Conservation (phyloP, 2,329 filamentous ascomycete species). For the Stagonosporopsis chrysanthemi region DNA sequence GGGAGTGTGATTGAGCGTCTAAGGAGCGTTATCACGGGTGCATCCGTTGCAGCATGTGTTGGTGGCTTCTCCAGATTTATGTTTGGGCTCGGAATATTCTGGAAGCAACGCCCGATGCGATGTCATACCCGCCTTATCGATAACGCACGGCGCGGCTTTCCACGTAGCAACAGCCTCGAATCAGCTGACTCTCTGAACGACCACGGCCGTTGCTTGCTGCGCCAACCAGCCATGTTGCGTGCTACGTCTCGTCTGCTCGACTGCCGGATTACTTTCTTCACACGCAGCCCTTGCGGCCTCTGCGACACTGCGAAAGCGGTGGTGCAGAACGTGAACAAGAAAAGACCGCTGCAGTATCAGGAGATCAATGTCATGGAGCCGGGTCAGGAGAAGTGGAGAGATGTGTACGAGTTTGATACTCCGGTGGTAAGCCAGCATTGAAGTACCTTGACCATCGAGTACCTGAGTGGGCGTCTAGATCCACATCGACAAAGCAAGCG, state of each 20-base stretch:
- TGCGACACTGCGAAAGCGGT: slow-evolving; percentile 73
- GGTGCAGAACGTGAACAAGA: slow-evolving; percentile 72
- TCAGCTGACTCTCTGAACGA: background rate
- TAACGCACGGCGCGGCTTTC: slow-evolving; percentile 26
- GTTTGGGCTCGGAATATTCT: slow-evolving; percentile 45
- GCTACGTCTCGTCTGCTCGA: slow-evolving; percentile 45
- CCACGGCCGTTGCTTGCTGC: background rate
- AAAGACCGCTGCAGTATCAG: slow-evolving; percentile 70
- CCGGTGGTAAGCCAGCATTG: slow-evolving; percentile 68
- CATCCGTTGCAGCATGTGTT: slow-evolving; percentile 19
- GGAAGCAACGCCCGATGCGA: slow-evolving; percentile 33
- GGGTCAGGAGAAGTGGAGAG: slow-evolving; percentile 70
- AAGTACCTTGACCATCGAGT: slow-evolving; percentile 18
- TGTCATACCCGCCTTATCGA: slow-evolving; percentile 17
- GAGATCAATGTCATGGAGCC: slow-evolving; percentile 74
- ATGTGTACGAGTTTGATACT: slow-evolving; percentile 81
- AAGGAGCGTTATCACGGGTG: slow-evolving; percentile 13
- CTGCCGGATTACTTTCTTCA: slow-evolving; percentile 75
- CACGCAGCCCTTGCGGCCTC: slow-evolving; percentile 73
- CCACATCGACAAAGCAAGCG: slow-evolving; percentile 65
- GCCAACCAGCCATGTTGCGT: slow-evolving; percentile 39
- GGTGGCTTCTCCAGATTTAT: slow-evolving; percentile 25
- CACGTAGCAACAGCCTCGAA: slow-evolving; percentile 1
- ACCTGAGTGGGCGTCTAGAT: slow-evolving; percentile 53
- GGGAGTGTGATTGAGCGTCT: background rate